A percentile compares a stretch with the other conserved stretches of the same genome.
phyloP scores from a whole-genome alignment of 441 rosid genomes.

The Gossypium lobatum region DNA sequence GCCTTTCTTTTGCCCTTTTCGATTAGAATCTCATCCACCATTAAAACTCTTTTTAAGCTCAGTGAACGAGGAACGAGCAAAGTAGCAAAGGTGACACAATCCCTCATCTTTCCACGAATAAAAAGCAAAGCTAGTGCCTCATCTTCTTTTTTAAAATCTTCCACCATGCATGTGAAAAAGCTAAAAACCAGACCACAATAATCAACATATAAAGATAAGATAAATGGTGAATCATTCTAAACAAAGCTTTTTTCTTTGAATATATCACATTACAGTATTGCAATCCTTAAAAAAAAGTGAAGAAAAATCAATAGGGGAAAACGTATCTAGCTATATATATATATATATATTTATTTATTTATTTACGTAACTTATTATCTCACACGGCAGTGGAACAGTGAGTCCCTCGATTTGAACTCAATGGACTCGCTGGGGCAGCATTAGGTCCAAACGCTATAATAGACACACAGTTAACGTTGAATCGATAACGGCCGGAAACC shows the following conservation, averaged over 20 bases:
- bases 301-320: too few species aligned
- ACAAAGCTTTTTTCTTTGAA: slow-evolving; percentile 8
- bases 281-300: background rate
- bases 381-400: slow-evolving; percentile 46
- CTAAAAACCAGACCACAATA: background rate
- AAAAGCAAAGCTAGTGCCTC: background rate
- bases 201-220: background rate
- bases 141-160: background rate
- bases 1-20: too few species aligned
- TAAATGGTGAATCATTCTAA: background rate
- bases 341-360: too few species aligned
- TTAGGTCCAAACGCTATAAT: slow-evolving; percentile 43
- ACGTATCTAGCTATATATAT: too few species aligned
- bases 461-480: slow-evolving; percentile 49
- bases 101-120: background rate
- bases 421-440: slow-evolving; percentile 30
- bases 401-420: slow-evolving; percentile 38
- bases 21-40: slow-evolving; percentile 9
- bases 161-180: slow-evolving; percentile 6
- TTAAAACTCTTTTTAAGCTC: slow-evolving; percentile 3
- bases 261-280: background rate
- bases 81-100: slow-evolving; percentile 4
- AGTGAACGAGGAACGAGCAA: background rate
- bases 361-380: slow-evolving; percentile 4
- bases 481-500: slow-evolving; percentile 53